Conservation (phyloP, 2,329 filamentous ascomycete species). For the Sporothrix luriei region DNA sequence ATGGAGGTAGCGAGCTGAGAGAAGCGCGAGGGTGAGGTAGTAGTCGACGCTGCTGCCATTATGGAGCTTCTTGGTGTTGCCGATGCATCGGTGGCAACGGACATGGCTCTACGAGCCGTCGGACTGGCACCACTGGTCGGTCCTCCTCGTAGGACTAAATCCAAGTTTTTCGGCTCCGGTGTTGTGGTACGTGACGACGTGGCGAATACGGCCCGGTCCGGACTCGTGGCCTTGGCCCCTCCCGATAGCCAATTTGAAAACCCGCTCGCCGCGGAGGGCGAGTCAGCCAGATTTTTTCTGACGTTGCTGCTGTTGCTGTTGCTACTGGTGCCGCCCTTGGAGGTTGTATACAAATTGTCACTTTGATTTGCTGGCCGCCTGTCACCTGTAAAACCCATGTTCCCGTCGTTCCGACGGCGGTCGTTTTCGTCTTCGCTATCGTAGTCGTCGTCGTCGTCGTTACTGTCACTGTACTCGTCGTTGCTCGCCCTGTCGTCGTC, state of each 20-base stretch:
- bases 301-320: not conserved
- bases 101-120: constrained; percentile 37
- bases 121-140: not conserved
- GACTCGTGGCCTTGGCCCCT: constrained; percentile 27
- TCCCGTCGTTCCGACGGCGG: constrained; percentile 11
- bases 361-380: constrained; percentile 5
- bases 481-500: constrained; percentile 38
- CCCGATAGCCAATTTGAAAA: constrained; percentile 33
- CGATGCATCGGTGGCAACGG: constrained; percentile 35
- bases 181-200: constrained; percentile 27
- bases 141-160: not conserved
- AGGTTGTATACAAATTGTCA: constrained; percentile 27
- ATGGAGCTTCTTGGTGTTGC: constrained; percentile 26
- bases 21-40: constrained; percentile 47
- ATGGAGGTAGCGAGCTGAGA: constrained; percentile 53
- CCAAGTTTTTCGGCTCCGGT: constrained; percentile 26
- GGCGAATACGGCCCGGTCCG: constrained; percentile 17
- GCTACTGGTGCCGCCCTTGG: constrained; percentile 5
- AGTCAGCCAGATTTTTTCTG: not conserved
- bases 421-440: constrained; percentile 16
- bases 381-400: constrained; percentile 26
- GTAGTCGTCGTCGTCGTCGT: constrained; percentile 23
- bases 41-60: not conserved
- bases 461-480: constrained; percentile 38
- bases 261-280: constrained; percentile 8